Evolutionary conservation across 225 moss, liverwort and hornwort species (phyloP).

Genomic region (Marchantia polymorpha): DNA sequence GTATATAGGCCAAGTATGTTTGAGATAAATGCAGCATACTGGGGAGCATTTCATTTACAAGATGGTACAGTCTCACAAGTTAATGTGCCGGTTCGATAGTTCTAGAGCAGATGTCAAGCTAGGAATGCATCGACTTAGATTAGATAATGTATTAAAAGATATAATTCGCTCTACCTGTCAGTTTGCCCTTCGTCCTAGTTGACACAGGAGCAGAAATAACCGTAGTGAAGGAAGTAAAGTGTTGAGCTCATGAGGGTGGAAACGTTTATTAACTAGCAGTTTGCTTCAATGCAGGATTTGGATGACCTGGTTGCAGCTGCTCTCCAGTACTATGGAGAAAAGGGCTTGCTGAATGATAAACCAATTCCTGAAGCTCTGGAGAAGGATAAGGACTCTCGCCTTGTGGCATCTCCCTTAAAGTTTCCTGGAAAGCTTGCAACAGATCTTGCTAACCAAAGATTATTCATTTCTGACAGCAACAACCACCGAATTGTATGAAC

Average conservation of each 20-base stretch:
- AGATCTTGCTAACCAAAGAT: constrained; percentile 76
- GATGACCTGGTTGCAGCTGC: constrained; percentile 85
- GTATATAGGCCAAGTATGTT: neutral
- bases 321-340: constrained; percentile 74
- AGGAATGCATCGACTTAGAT: too few relatives aligned
- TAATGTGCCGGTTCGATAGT: too few relatives aligned
- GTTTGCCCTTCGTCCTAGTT: neutral
- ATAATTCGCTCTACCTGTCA: neutral
- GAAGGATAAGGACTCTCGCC: constrained; percentile 70
- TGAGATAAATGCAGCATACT: neutral
- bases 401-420: constrained; percentile 74
- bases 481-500: constrained; percentile 84
- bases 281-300: constrained; percentile 54
- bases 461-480: constrained; percentile 97
- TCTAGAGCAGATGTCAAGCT: too few relatives aligned
- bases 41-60: neutral
- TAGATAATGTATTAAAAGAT: too few relatives aligned
- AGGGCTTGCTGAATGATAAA: constrained; percentile 63
- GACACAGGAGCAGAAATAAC: neutral
- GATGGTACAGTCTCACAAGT: neutral
- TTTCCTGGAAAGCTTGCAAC: constrained; percentile 92
- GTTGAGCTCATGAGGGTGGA: neutral
- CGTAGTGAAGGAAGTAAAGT: neutral
- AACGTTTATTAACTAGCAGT: neutral
- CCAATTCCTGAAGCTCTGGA: constrained; percentile 70